Percentiles rank a stretch among this genome's conserved stretches.
Evolutionary conservation across 495 filamentous ascomycete genomes (phyloP).

Genomic region (Talaromyces stipitatus): DNA sequence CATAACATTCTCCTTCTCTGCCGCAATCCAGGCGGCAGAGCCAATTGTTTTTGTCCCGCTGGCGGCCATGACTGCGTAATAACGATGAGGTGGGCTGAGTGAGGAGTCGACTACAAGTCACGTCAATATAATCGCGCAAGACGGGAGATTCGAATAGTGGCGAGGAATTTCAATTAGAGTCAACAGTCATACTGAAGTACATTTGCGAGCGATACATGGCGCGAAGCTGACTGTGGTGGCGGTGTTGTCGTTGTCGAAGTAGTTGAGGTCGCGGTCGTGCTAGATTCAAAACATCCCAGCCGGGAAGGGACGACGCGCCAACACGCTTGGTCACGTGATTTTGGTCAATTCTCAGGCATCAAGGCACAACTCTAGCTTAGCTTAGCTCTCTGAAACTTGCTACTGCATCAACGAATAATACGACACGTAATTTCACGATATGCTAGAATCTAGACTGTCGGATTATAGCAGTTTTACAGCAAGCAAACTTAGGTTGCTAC

Average conservation of each 20-base stretch:
- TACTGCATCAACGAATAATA: neutral
- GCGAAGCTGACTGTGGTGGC: neutral
- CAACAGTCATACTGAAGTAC: neutral
- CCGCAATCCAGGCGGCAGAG: conserved; percentile 58
- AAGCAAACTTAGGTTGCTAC: neutral
- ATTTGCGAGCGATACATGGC: neutral
- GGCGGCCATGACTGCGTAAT: conserved; percentile 42
- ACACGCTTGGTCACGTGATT: conserved; percentile 2
- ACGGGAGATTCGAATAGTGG: neutral
- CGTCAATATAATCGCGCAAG: neutral
- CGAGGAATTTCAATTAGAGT: neutral
- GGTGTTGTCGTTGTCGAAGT: neutral
- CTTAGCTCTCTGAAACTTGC: neutral
- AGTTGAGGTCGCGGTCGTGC: neutral
- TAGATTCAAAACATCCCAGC: conserved; percentile 7
- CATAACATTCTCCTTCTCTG: conserved; percentile 57
- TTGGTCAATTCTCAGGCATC: neutral
- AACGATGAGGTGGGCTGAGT: too few species aligned
- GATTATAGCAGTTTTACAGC: neutral
- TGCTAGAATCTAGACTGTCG: neutral
- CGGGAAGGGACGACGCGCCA: conserved; percentile 6
- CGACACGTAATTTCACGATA: neutral
- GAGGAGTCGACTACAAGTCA: too few species aligned
- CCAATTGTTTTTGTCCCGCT: conserved; percentile 48
- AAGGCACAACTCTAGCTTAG: neutral